Evolutionary conservation across 2,329 filamentous ascomycete genomes (phyloP), one percentile per base, ranked within the genome.

Genomic region (Aspergillus sp.): DNA sequence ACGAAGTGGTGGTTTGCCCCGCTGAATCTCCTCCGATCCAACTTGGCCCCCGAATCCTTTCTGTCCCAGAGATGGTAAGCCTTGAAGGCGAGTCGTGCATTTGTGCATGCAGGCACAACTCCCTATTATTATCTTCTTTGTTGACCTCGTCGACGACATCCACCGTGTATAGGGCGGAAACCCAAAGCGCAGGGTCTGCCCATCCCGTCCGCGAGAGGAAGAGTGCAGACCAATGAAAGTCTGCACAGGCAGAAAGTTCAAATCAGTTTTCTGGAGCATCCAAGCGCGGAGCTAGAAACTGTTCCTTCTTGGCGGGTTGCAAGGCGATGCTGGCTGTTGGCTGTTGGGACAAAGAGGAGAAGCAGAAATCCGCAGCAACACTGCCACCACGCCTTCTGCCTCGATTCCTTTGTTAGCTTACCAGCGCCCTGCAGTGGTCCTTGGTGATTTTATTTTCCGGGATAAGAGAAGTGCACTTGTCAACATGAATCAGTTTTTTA

Each of bases 41-140:
- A 47, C 51, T 54, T 54, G 30, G 51, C 51, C 51, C 48, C 51
- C 51, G 42, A 53, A 53, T 53, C 51, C 51, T 53, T 53, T 44
- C 8, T 30, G 8, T 30, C 27, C 27, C 27, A 11, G 27, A 30
- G 27, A 30, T 9, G 9, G 27, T 30, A 30, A 30, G 27, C 27
- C 27, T 30, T 9, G 27, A 30, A 30, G 27, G 27, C 9, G 27
- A 30, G 9, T 11, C 27, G 27, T 30, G 27, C 9, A 30, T 30
- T 30, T 30, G 27, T 30, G 27, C 8, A 30, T 11, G 27, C 24
- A 48, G 33, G 20, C 30, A 48, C n/a, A 48, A 30, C 9, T 9
- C 8, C 27, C 19, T n/a, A 19, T 17, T 48, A 49, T 49, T 19
- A 17, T 49, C 46, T 30, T 37, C 33, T 49, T 49, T 49, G 46